Evolutionary conservation across 2,329 filamentous ascomycete species (phyloP), one percentile per base, ranked within the genome.

Genomic region (Alternaria sp.): DNA sequence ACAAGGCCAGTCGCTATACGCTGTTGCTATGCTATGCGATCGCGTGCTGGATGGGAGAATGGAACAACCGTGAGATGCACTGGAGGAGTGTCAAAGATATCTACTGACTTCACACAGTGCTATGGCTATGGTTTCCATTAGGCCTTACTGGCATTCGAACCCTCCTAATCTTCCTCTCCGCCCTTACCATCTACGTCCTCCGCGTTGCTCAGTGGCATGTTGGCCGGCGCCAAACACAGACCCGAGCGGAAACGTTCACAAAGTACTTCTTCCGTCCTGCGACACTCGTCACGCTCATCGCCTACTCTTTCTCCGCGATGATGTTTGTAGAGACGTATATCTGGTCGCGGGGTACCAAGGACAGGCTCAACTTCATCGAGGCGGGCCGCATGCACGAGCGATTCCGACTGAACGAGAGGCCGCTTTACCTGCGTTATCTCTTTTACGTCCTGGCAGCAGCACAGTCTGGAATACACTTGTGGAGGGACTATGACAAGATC

Each of bases 111-210:
- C 2, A 22, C n/a, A 34, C 69, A 94, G 92, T 88, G 52, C 81
- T 97, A 63, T 97, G 93, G 93, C 84, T 89, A 70, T 94, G 92
- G 91, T 93, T 97, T 68, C 93, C 93, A 25, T 72, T 97, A 40
- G 92, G 93, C 53, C 85, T 85, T 57, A 87, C 90, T 45, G 93
- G 92, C 60, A 79, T 96, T 57, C 90, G 93, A 69, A 87, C 92
- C 6, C 75, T 90, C 16, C 85, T 93, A 64, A 86, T 97, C 65
- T 94, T 94, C 81, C 82, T 91, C 63, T 90, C 90, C 69, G 89
- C 88, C 62, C 86, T 97, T 61, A 83, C 88, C 58, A 86, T 97
- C 68, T 92, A 97, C 80, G 86, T 97, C 68, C 86, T 97, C 53
- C 92, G 94, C 73, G 92, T 97, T 72, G 89, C 91, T 45, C 90